Evolutionary conservation across 2,329 filamentous ascomycete genomes (phyloP).

Genomic region (Ceratocystis cacaofunesta): DNA sequence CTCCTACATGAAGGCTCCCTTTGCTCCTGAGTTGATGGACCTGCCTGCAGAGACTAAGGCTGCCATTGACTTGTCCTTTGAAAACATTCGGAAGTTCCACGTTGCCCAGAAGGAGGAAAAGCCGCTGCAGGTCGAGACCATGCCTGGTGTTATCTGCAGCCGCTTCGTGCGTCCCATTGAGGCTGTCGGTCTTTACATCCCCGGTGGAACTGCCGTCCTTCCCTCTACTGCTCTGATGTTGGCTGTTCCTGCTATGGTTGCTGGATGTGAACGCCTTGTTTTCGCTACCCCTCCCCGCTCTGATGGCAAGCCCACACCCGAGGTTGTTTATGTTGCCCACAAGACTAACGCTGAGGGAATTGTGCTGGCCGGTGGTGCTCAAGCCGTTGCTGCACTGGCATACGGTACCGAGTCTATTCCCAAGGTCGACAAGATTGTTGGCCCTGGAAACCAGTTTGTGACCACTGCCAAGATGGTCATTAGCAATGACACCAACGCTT

Average conservation of each 20-base stretch:
- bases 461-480: constrained; percentile 98
- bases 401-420: constrained; percentile 88
- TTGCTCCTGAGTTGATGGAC: constrained; percentile 72
- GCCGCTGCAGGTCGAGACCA: constrained; percentile 77
- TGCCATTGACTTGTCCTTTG: constrained; percentile 86
- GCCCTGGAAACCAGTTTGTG: constrained; percentile 95
- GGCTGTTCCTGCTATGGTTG: constrained; percentile 92
- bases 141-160: constrained; percentile 91
- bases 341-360: constrained; percentile 94
- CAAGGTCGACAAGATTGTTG: constrained; percentile 98
- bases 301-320: constrained; percentile 82
- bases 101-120: constrained; percentile 76
- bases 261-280: constrained; percentile 88
- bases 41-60: constrained; percentile 68
- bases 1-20: constrained; percentile 79
- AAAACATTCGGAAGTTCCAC: constrained; percentile 92
- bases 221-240: constrained; percentile 96
- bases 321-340: constrained; percentile 95
- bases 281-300: constrained; percentile 79
- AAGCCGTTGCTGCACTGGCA: constrained; percentile 90
- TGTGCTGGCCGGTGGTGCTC: constrained; percentile 85
- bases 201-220: constrained; percentile 90
- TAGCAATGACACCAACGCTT: constrained; percentile 89
- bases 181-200: constrained; percentile 89
- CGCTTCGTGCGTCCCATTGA: constrained; percentile 88